These are phyloP conservation scores for Pyricularia sp. DNA, from an alignment of 2,329 filamentous ascomycete species.

Conservation along the genomic window DNA sequence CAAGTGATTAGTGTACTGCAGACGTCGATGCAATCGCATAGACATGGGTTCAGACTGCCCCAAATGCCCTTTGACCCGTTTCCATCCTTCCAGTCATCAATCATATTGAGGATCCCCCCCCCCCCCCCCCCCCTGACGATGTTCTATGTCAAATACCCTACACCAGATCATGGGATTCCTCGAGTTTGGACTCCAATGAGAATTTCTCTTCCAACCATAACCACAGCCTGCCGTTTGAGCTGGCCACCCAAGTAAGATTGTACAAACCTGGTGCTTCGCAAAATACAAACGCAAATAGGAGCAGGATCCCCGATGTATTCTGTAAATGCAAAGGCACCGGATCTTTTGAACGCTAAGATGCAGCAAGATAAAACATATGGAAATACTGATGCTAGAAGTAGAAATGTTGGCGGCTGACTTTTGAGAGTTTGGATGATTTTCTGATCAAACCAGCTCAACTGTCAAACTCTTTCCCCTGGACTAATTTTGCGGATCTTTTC, in stretches of 20 bases:
- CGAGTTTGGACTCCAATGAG: not conserved
- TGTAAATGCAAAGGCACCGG: not conserved
- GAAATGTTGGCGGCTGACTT: not conserved
- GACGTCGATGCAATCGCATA: not conserved
- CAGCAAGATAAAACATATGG: not conserved
- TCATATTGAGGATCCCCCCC: not conserved
- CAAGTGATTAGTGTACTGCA: not conserved
- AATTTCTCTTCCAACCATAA: not conserved
- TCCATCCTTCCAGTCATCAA: not conserved
- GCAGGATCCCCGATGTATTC: not conserved
- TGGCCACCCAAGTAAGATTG: not conserved
- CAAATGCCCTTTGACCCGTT: not conserved
- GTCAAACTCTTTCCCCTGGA: not conserved
- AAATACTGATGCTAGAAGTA: not conserved
- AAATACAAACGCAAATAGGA: not conserved
- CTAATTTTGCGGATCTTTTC: not conserved
- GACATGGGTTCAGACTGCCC: not conserved
- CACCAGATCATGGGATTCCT: not conserved
- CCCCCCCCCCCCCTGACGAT: not conserved
- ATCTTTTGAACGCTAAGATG: not conserved
- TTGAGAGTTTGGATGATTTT: not conserved
- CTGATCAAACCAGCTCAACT: not conserved
- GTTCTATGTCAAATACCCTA: not conserved
- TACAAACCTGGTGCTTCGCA: not conserved
- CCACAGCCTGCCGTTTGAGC: not conserved